Evolutionary conservation across 2,329 filamentous ascomycete genomes (phyloP), one percentile per base, ranked within the genome.

Genomic region (Calcarisporium arbuscula): DNA sequence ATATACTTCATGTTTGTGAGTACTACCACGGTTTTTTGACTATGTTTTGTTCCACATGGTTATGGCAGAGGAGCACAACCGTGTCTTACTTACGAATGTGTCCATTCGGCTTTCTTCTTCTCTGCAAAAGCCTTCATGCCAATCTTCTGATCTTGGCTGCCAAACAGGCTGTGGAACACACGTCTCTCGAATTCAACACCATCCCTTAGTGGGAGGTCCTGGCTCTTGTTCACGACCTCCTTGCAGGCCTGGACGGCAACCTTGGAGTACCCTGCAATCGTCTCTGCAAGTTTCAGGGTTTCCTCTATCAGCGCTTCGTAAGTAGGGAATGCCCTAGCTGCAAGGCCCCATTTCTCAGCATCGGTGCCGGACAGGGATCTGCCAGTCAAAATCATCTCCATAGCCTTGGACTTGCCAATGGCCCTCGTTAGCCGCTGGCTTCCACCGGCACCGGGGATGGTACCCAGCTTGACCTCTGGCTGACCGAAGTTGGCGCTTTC

Each of bases 171-270:
- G 63, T 98, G 92, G 70, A 98, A 98, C 21, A 96, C 73, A 34
- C 89, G 77, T 55, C 92, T 74, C 74, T 98, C 92, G 63, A 80
- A 96, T 65, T 98, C 92, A 2, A 98, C 84, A 11, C 92, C 92
- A 53, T 96, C 92, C 48, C 84, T 70, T 40, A 98, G 66, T 4
- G 82, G 72, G 48, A 95, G 64, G 51, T 98, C 92, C 70, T 96
- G 89, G 61, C 88, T 95, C 80, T 95, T 96, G 60, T 96, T 95
- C 36, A 98, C 90, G n/a, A 92, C 90, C 70, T 98, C 92, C 72
- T 98, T 98, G 38, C 77, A 82, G 9, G 85, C 92, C 65, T 87
- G 80, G 39, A 94, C 78, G 2, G 90, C 85, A n/a, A 98, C 82
- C 54, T 74, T 78, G 34, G 85, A 89, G 62, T 92, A 87, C 1